Evolutionary conservation across 805 yeast species (phyloP).

Genomic region (Cyberlindnera nakhonratchasimensis): DNA sequence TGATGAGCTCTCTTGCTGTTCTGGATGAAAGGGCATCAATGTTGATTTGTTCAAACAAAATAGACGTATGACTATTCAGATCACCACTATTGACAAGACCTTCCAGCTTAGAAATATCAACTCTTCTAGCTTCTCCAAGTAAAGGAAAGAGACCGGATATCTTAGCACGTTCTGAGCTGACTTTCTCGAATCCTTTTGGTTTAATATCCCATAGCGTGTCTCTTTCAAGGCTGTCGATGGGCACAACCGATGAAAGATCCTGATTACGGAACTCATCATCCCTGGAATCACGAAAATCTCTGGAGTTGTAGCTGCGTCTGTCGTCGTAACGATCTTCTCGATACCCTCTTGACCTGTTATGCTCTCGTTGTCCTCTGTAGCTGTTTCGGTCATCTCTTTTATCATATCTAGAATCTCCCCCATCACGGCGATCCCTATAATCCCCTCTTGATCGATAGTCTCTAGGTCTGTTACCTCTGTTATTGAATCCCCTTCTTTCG

Average conservation of each 20-base stretch:
- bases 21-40: conserved; percentile 29
- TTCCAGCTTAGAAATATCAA: conserved; percentile 31
- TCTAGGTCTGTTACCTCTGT: conserved; percentile 3
- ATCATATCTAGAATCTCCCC: conserved; percentile 7
- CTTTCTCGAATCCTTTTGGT: conserved; percentile 70
- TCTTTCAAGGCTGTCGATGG: conserved; percentile 51
- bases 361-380: conserved; percentile 1
- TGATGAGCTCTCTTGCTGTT: conserved; percentile 27
- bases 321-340: conserved; percentile 7
- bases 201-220: conserved; percentile 65
- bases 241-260: conserved; percentile 37
- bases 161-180: conserved; percentile 74
- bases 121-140: conserved; percentile 54
- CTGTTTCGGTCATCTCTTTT: conserved; percentile 1
- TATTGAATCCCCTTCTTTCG: conserved; percentile 1
- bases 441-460: conserved; percentile 8
- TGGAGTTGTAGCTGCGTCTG: conserved; percentile 3
- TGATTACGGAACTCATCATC: conserved; percentile 17
- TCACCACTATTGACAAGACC: conserved; percentile 32
- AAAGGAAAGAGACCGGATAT: conserved; percentile 73
- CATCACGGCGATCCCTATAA: conserved; percentile 4
- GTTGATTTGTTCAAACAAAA: conserved; percentile 33
- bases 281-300: conserved; percentile 8
- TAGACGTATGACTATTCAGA: conserved; percentile 29
- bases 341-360: conserved; percentile 2